Evolutionary conservation across 1,284 basidiomycete species (phyloP).

Genomic region (Malassezia yamatoensis): DNA sequence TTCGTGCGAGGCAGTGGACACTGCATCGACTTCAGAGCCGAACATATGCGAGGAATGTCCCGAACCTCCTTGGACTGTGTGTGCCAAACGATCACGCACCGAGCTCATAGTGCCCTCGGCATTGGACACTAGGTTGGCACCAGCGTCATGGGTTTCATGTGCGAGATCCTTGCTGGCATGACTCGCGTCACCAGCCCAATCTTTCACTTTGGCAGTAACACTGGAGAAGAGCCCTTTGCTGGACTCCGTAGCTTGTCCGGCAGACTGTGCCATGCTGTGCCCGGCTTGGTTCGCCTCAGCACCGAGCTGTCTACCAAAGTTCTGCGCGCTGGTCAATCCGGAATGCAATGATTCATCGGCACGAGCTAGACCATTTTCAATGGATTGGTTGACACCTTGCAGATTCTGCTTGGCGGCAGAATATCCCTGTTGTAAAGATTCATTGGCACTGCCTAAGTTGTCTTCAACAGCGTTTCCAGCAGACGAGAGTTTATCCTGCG

Average conservation of each 20-base stretch:
- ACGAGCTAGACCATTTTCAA: neutral
- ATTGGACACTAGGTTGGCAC: neutral
- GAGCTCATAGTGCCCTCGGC: neutral
- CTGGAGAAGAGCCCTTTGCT: neutral
- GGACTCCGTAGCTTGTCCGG: neutral
- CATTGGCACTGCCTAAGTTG: neutral
- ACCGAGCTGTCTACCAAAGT: neutral
- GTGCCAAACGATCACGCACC: slow-evolving; percentile 8
- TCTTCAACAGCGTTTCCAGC: neutral
- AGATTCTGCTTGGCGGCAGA: neutral
- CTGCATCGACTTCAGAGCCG: neutral
- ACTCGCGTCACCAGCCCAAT: neutral
- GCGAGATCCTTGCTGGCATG: neutral
- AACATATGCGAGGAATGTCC: neutral
- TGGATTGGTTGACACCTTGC: neutral
- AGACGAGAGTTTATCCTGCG: neutral
- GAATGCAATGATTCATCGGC: neutral
- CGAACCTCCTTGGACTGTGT: neutral
- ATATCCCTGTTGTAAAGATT: neutral
- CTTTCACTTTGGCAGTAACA: neutral
- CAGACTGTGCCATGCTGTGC: neutral
- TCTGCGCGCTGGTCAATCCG: neutral
- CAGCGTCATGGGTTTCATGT: neutral
- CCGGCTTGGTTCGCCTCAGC: neutral
- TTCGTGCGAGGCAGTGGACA: slow-evolving; percentile 4